Conservation (phyloP, 2,329 filamentous ascomycete species). For the Neofusicoccum sp. region DNA sequence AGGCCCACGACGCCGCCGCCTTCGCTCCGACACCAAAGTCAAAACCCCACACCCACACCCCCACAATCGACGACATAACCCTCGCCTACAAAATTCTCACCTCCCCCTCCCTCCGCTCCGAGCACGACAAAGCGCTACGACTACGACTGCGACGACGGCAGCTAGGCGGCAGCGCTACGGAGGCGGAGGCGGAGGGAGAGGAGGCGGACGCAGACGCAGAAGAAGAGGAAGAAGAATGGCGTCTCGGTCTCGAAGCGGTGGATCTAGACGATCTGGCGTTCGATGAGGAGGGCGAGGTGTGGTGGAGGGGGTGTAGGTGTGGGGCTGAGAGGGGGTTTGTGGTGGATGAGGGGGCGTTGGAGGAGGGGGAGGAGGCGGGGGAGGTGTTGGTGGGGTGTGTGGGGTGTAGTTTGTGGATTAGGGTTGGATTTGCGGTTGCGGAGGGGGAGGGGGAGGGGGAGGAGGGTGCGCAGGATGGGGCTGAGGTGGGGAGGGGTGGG, state of each 20-base stretch:
- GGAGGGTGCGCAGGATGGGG: too few species aligned
- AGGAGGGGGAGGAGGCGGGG: slow-evolving; percentile 37
- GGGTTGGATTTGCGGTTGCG: slow-evolving; percentile 60
- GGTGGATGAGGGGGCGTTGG: slow-evolving; percentile 58
- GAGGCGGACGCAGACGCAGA: slow-evolving; percentile 8
- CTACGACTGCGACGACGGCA: background rate
- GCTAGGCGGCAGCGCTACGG: background rate
- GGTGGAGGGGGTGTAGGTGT: slow-evolving; percentile 60
- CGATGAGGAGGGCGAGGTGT: slow-evolving; percentile 42
- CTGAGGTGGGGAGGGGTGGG: too few species aligned
- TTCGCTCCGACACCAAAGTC: background rate
- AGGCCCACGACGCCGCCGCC: background rate
- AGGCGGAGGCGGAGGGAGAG: background rate
- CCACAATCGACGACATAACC: slow-evolving; percentile 61
- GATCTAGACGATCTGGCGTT: slow-evolving; percentile 29
- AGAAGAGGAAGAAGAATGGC: background rate
- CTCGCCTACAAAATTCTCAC: slow-evolving; percentile 60
- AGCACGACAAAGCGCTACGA: slow-evolving; percentile 48
- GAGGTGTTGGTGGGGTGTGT: slow-evolving; percentile 63
- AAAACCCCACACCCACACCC: slow-evolving; percentile 48
- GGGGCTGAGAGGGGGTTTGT: slow-evolving; percentile 60
- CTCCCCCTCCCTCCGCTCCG: slow-evolving; percentile 44
- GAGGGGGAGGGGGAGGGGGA: slow-evolving; percentile 31
- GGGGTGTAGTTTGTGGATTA: slow-evolving; percentile 66
- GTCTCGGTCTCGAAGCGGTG: slow-evolving; percentile 17